phyloP scores from a whole-genome alignment of 108 stramenopile species.

The Nannochloropsis granulata region DNA sequence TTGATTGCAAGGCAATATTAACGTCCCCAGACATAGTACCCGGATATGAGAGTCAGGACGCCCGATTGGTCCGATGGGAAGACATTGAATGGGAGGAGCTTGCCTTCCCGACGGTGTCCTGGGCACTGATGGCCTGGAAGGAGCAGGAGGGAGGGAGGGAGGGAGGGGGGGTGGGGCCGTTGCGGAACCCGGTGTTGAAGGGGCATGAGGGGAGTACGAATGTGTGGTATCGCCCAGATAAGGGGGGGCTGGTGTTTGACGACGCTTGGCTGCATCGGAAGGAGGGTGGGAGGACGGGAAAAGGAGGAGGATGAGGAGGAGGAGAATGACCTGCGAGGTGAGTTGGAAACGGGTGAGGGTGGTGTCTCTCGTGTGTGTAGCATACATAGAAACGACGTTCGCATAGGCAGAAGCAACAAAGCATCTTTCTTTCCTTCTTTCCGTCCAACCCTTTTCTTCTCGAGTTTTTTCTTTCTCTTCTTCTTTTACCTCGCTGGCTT shows the following conservation, averaged over 20 bases:
- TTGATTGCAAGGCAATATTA: neutral
- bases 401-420: too few species aligned
- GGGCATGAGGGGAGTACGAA: neutral
- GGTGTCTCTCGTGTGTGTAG: too few species aligned
- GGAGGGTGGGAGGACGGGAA: neutral
- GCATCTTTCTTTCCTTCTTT: too few species aligned
- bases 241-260: neutral
- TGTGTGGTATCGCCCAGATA: neutral
- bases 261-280: neutral
- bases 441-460: too few species aligned
- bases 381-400: too few species aligned
- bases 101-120: neutral
- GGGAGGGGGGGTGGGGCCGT: neutral
- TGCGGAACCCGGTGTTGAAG: neutral
- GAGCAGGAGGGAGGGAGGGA: neutral
- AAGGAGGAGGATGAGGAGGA: neutral
- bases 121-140: neutral
- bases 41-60: neutral
- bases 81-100: neutral
- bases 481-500: too few species aligned
- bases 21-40: neutral
- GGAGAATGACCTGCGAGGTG: too few species aligned
- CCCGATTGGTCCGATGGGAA: neutral
- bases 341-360: too few species aligned
- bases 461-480: too few species aligned